Base-by-base conservation (phyloP, 805 yeast genomes). In the Jamesozyma lodderae region DNA sequence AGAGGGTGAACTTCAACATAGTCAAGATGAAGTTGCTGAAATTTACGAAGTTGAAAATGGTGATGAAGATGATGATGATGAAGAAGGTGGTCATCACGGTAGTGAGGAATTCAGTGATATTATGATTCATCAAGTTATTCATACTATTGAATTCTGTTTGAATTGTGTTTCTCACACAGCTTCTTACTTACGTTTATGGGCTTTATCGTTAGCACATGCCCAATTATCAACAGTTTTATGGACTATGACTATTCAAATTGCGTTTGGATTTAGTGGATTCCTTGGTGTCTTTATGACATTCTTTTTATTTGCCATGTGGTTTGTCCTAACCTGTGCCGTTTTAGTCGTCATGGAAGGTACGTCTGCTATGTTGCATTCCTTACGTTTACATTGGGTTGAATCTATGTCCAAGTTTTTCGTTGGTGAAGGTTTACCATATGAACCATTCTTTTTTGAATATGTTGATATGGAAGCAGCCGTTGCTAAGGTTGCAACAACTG, bases 81-180 rank as follows among this genome's bases (percentile, higher is more conserved):
- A 69, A 36, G 74, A 64, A 35, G 73, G 60, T 34, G 61, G 52
- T 18, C 63, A 63, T 33, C 69, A 62, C 30, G 69, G 65, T 38
- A 71, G 64, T 18, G 67, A 58, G 34, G 63, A 66, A 37, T 74
- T 80, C 55, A 81, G 85, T 37, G 88, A 81, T 52, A 66, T 81
- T 16, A 75, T 81, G 67, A 79, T 81, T 44, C 85, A 81, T 53
- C 88, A 81, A 58, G 87, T 81, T 23, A 81, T 81, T 47, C 86
- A 81, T 55, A 81, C 88, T 3, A 81, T 81, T 57, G 88, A 81
- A 55, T 81, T 81, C 57, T 81, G 88, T 54, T 68, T 81, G 50
- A 81, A 81, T 57, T 78, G 86, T 66, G 86, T 81, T 24, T 77
- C 84, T 4, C 88, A 81, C 51, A 81, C 88, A 0, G 88, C 88